These are phyloP conservation scores for Madurella fahalii DNA, from an alignment of 2,329 filamentous ascomycete species.

Conservation along the genomic window DNA sequence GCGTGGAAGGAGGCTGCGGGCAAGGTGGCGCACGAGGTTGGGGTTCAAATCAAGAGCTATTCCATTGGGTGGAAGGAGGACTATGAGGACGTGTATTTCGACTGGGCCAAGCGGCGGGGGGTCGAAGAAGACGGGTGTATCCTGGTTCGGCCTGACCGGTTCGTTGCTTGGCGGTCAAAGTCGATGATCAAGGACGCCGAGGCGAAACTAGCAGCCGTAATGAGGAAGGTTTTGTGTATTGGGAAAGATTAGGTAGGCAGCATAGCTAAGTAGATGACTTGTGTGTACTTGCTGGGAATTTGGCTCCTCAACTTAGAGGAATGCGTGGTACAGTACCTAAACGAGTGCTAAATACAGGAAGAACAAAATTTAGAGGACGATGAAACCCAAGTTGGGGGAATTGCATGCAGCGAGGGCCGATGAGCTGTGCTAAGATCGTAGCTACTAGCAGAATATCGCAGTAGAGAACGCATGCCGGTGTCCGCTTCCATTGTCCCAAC, in stretches of 20 bases:
- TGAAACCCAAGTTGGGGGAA: too few relatives aligned
- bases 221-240: conserved; percentile 15
- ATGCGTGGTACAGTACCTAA: too few relatives aligned
- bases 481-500: too few relatives aligned
- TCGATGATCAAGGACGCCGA: conserved; percentile 12
- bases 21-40: conserved; percentile 35
- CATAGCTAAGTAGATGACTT: too few relatives aligned
- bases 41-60: conserved; percentile 44
- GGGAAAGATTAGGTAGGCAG: background rate
- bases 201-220: conserved; percentile 15
- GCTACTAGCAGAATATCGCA: too few relatives aligned
- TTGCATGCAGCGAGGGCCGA: too few relatives aligned
- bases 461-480: too few relatives aligned
- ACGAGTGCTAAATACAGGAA: too few relatives aligned
- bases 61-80: conserved; percentile 54
- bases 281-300: too few relatives aligned
- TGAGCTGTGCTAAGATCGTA: too few relatives aligned
- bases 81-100: conserved; percentile 57
- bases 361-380: too few relatives aligned
- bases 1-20: conserved; percentile 48
- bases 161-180: conserved; percentile 46
- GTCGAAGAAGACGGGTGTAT: conserved; percentile 55
- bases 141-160: conserved; percentile 54
- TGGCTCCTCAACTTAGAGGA: too few relatives aligned
- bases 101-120: conserved; percentile 50